Conservation (phyloP, 2,329 filamentous ascomycete species). For the Pseudogymnoascus sp. region DNA sequence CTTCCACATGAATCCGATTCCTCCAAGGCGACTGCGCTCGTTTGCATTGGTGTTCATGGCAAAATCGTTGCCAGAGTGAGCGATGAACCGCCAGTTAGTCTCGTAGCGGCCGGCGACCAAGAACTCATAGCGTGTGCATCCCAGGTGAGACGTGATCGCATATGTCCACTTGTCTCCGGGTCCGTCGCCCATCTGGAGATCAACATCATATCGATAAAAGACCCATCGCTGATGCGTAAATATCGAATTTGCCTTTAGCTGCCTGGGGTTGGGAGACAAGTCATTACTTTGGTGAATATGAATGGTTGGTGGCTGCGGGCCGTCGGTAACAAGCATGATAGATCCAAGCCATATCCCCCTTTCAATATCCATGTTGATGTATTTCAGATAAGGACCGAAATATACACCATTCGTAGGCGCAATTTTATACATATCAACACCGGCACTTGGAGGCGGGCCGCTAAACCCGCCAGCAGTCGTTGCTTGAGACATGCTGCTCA, state of each 20-base stretch:
- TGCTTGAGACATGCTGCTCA: constrained; percentile 68
- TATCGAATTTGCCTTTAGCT: constrained; percentile 74
- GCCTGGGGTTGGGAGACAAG: constrained; percentile 83
- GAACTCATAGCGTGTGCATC: constrained; percentile 97
- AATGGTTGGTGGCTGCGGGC: constrained; percentile 86
- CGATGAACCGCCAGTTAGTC: constrained; percentile 90
- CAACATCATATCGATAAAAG: constrained; percentile 91
- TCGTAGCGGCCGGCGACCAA: constrained; percentile 85
- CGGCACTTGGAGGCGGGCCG: constrained; percentile 78
- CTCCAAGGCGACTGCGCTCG: constrained; percentile 78
- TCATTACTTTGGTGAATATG: constrained; percentile 88
- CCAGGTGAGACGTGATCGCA: constrained; percentile 90
- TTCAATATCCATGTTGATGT: constrained; percentile 95
- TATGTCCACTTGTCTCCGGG: constrained; percentile 89
- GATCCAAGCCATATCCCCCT: constrained; percentile 86
- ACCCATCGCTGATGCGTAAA: constrained; percentile 87
- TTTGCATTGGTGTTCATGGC: constrained; percentile 77
- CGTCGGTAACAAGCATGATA: constrained; percentile 86
- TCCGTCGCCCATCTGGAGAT: constrained; percentile 79
- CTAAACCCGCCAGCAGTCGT: constrained; percentile 76
- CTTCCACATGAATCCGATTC: constrained; percentile 96
- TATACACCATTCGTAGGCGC: constrained; percentile 94
- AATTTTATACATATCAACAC: constrained; percentile 90
- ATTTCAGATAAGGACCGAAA: constrained; percentile 91
- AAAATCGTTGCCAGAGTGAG: constrained; percentile 95